Evolutionary conservation across 257 asterid genomes (phyloP).

Genomic region (Echites panduratus): DNA sequence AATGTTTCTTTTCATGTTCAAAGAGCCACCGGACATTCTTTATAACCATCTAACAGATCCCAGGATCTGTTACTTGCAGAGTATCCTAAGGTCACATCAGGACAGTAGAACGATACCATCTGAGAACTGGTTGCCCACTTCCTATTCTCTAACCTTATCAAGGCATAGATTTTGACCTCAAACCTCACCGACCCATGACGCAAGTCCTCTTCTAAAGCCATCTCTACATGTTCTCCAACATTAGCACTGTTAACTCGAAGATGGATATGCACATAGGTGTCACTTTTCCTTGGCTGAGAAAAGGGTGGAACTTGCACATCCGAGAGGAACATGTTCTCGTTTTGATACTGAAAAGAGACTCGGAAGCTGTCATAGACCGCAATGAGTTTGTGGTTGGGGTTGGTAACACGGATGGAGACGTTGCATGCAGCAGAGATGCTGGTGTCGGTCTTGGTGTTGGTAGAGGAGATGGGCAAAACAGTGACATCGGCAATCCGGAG

Average conservation of each 20-base stretch:
- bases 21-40: slow-evolving; percentile 29
- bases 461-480: slow-evolving; percentile 15
- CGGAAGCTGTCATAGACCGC: slow-evolving; percentile 24
- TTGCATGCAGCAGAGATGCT: slow-evolving; percentile 27
- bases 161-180: slow-evolving; percentile 21
- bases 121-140: slow-evolving; percentile 16
- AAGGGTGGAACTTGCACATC: slow-evolving; percentile 22
- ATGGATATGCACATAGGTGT: slow-evolving; percentile 11
- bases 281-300: slow-evolving; percentile 24
- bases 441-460: slow-evolving; percentile 16
- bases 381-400: slow-evolving; percentile 31
- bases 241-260: slow-evolving; percentile 14
- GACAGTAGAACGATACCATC: slow-evolving; percentile 29
- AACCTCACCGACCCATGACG: slow-evolving; percentile 30
- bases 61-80: slow-evolving; percentile 21
- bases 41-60: slow-evolving; percentile 19
- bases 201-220: slow-evolving; percentile 27
- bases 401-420: slow-evolving; percentile 28
- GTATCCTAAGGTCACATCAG: slow-evolving; percentile 27
- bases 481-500: slow-evolving; percentile 27
- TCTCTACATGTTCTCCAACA: slow-evolving; percentile 16
- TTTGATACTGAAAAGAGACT: slow-evolving; percentile 15
- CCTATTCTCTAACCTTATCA: slow-evolving; percentile 16
- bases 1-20: not conserved
- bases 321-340: slow-evolving; percentile 22